Evolutionary conservation across 257 asterid species (phyloP).

Genomic region (Coffea canephora): DNA sequence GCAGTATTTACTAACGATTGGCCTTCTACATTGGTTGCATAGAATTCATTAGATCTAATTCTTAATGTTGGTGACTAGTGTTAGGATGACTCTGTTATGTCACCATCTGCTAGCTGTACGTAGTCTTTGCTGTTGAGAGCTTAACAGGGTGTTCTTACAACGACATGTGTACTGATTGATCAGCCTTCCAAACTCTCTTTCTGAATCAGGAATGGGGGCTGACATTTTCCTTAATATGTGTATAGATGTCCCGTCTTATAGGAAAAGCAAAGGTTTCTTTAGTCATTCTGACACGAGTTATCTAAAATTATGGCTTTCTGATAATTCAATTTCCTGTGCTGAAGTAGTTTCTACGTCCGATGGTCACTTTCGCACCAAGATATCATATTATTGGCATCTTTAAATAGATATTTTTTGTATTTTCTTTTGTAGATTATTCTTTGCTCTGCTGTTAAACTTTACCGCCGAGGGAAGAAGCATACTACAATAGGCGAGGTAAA

Average conservation of each 20-base stretch:
- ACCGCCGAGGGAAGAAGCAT: conserved; percentile 80
- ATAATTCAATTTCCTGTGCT: background rate
- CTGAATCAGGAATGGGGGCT: background rate
- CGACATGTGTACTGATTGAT: background rate
- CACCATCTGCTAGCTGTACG: background rate
- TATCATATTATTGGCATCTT: background rate
- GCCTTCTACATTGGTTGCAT: background rate
- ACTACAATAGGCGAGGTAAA: conserved; percentile 84
- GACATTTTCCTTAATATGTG: background rate
- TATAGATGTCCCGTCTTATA: background rate
- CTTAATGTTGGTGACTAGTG: background rate
- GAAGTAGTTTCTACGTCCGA: background rate
- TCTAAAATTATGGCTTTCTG: background rate
- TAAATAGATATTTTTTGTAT: conserved; percentile 5
- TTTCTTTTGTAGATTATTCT: conserved; percentile 64
- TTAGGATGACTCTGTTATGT: background rate
- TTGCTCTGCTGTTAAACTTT: conserved; percentile 93
- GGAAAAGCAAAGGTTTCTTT: background rate
- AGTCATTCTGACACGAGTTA: too few relatives aligned
- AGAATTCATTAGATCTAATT: background rate
- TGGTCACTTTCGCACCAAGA: background rate
- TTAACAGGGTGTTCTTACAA: background rate
- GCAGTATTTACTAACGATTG: too few relatives aligned
- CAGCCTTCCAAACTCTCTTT: background rate
- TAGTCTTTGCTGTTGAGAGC: background rate